Evolutionary conservation across 176 grass and related monocot genomes (phyloP).

Genomic region (Triticum monococcum): DNA sequence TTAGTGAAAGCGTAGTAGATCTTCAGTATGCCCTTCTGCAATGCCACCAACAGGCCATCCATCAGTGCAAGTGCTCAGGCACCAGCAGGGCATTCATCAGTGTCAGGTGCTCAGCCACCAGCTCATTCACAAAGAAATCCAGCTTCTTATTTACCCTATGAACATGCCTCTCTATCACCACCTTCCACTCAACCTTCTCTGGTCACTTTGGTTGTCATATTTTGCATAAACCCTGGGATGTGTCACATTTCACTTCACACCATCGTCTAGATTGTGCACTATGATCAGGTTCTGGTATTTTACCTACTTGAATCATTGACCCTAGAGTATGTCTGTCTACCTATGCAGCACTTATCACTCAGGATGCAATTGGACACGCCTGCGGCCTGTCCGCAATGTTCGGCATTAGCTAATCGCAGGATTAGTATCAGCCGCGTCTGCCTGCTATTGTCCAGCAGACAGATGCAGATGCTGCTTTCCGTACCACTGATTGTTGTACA

Average conservation of each 20-base stretch:
- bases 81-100: slow-evolving; percentile 61
- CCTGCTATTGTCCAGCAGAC: too few relatives aligned
- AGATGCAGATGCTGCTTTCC: too few relatives aligned
- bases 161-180: slow-evolving; percentile 79
- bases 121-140: slow-evolving; percentile 82
- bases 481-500: too few relatives aligned
- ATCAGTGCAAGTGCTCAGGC: too few relatives aligned
- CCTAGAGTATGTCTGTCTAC: background rate
- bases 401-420: too few relatives aligned
- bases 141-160: slow-evolving; percentile 86
- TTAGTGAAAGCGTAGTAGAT: slow-evolving; percentile 80
- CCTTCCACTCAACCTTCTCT: background rate
- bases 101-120: slow-evolving; percentile 90
- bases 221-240: background rate
- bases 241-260: background rate
- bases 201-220: too few relatives aligned
- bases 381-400: too few relatives aligned
- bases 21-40: slow-evolving; percentile 71
- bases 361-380: too few relatives aligned
- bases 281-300: background rate
- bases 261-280: background rate
- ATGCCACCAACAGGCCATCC: slow-evolving; percentile 47
- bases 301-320: too few relatives aligned
- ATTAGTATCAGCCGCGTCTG: too few relatives aligned
- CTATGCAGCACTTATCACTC: too few relatives aligned